Evolutionary conservation across 768 basidiomycete species (phyloP).

Genomic region (Pulveroboletus sp.): DNA sequence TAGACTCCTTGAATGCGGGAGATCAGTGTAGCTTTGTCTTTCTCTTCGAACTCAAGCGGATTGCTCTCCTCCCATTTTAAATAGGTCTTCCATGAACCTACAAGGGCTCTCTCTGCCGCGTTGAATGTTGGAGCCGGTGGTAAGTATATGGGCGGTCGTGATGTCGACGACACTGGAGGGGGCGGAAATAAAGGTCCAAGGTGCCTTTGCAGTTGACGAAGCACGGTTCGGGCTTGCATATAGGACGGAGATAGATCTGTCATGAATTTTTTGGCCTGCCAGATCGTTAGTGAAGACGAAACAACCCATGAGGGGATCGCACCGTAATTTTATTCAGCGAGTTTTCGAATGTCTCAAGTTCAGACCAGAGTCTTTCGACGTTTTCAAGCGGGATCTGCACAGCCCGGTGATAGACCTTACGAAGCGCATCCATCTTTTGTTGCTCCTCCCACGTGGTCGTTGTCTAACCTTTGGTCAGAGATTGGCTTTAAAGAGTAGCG

Average conservation of each 20-base stretch:
- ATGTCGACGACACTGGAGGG: slow-evolving; percentile 38
- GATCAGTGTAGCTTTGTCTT: slow-evolving; percentile 62
- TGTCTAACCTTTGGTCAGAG: slow-evolving; percentile 36
- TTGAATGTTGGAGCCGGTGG: slow-evolving; percentile 73
- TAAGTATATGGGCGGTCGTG: slow-evolving; percentile 47
- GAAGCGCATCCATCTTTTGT: slow-evolving; percentile 89
- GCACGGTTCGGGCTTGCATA: slow-evolving; percentile 89
- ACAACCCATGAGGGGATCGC: slow-evolving; percentile 14
- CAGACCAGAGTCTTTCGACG: slow-evolving; percentile 89
- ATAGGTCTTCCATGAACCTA: slow-evolving; percentile 88
- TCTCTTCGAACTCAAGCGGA: slow-evolving; percentile 87
- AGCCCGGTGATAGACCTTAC: slow-evolving; percentile 89
- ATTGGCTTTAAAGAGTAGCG: neutral
- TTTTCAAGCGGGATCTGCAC: slow-evolving; percentile 94
- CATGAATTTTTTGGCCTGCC: slow-evolving; percentile 91
- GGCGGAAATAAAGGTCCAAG: slow-evolving; percentile 57
- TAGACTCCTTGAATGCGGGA: slow-evolving; percentile 78
- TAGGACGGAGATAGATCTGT: slow-evolving; percentile 87
- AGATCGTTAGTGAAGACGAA: slow-evolving; percentile 8
- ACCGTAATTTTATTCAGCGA: slow-evolving; percentile 83
- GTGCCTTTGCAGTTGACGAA: slow-evolving; percentile 76
- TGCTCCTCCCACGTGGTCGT: slow-evolving; percentile 92
- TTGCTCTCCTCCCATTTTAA: slow-evolving; percentile 95
- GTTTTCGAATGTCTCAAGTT: slow-evolving; percentile 89
- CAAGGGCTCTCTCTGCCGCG: slow-evolving; percentile 61